Evolutionary conservation across 208 protist genomes (phyloP), one percentile per base, ranked within the genome.

Genomic region (Trypanosoma caninum): DNA sequence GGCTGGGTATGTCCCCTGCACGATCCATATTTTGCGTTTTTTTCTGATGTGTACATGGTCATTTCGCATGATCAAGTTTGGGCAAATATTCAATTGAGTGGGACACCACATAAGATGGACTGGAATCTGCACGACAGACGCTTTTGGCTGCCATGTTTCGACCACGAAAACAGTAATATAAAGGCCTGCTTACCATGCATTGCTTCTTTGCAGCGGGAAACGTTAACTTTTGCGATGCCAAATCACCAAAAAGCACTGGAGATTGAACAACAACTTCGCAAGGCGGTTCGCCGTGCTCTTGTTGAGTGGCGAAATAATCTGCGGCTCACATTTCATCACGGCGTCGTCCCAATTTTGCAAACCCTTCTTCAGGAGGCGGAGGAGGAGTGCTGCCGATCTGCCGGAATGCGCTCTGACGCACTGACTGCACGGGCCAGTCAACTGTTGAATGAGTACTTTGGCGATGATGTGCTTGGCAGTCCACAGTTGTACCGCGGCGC

Each of bases 21-120:
- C 38, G 59, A 75, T 30, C 87, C 83, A 11, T 72, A 87, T 37
- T 65, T 72, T 16, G 78, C 76, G 5, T 62, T 76, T 31, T 73
- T 93, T 42, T 65, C 58, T 31, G 87, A 93, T 53, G 81, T 93
- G 16, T 69, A 77, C 58, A 74, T 82, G 60, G 81, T 93, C 47
- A 18, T 91, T 18, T 91, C 83, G 30, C 83, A 89, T 33, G 68
- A 89, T 65, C 87, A 93, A 63, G 3, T 91, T 7, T 93, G 83
- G 82, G 81, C 79, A 13, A 93, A 93, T 58, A 63, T 82, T 40
- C 87, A 93, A 76, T 53, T 91, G 33, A 87, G 79, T 45, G 87
- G 83, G 0, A 55, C 81, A 18, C 83, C 87, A 28, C 82, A 89
- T 56, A 74, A 81, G 66, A 93, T 93, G 87, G 73, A 70, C 27